Evolutionary conservation across 1,139 yeast genomes (phyloP).

Genomic region (Blastobotrys buckinghamii): DNA sequence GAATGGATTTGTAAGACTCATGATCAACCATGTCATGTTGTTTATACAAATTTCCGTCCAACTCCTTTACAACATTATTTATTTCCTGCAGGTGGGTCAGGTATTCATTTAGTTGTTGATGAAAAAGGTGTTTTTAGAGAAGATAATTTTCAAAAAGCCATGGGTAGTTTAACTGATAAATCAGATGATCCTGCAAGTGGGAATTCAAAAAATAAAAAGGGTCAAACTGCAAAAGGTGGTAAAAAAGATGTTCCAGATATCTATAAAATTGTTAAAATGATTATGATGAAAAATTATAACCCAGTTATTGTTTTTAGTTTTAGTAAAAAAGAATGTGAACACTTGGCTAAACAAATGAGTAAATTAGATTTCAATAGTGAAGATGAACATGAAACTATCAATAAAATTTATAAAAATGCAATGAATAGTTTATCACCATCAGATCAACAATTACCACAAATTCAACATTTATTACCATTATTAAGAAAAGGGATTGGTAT

Average conservation of each 20-base stretch:
- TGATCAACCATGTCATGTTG: slow-evolving; percentile 96
- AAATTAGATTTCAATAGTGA: slow-evolving; percentile 88
- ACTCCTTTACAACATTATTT: slow-evolving; percentile 96
- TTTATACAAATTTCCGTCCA: slow-evolving; percentile 97
- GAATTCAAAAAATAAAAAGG: slow-evolving; percentile 45
- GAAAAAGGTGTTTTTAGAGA: slow-evolving; percentile 95
- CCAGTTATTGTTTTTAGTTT: slow-evolving; percentile 98
- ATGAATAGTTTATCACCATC: slow-evolving; percentile 79
- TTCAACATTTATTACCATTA: slow-evolving; percentile 81
- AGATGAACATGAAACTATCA: slow-evolving; percentile 84
- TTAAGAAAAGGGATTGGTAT: slow-evolving; percentile 95
- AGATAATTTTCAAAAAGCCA: slow-evolving; percentile 96
- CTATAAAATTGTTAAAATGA: slow-evolving; percentile 95
- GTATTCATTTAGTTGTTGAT: slow-evolving; percentile 94
- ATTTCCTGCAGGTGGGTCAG: slow-evolving; percentile 97
- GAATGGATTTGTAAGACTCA: slow-evolving; percentile 97
- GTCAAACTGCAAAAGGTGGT: slow-evolving; percentile 87
- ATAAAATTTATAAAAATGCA: slow-evolving; percentile 86
- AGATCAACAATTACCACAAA: slow-evolving; percentile 90
- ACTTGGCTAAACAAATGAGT: slow-evolving; percentile 88
- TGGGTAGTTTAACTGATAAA: slow-evolving; percentile 83
- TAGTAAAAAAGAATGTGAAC: slow-evolving; percentile 94
- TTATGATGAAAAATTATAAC: slow-evolving; percentile 89
- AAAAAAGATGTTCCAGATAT: slow-evolving; percentile 70
- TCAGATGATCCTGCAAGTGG: slow-evolving; percentile 79